Percentiles rank a stretch among this genome's conserved stretches.
These are phyloP conservation scores for Naematelia aurantialba DNA, from an alignment of 768 basidiomycete species.

Conservation along the genomic window DNA sequence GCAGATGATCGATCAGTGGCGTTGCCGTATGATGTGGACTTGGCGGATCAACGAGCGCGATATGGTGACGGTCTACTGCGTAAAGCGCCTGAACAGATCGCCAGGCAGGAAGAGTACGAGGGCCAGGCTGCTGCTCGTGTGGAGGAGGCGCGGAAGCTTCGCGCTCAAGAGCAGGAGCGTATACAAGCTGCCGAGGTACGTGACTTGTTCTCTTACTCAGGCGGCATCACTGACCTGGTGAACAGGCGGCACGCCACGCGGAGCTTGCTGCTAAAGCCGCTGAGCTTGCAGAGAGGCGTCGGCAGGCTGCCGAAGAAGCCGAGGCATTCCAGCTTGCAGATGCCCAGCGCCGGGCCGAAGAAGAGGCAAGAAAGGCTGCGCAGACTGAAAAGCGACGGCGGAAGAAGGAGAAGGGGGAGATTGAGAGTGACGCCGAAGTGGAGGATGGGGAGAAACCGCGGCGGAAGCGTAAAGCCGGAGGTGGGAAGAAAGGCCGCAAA, in stretches of 20 bases:
- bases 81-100: slow-evolving; percentile 73
- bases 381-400: slow-evolving; percentile 42
- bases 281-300: slow-evolving; percentile 73
- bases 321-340: slow-evolving; percentile 38
- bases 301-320: slow-evolving; percentile 53
- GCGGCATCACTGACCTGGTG: background rate
- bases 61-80: slow-evolving; percentile 85
- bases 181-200: slow-evolving; percentile 55
- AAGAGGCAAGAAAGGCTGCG: slow-evolving; percentile 57
- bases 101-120: slow-evolving; percentile 68
- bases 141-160: slow-evolving; percentile 68
- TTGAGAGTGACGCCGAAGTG: slow-evolving; percentile 76
- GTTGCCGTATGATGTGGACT: slow-evolving; percentile 77
- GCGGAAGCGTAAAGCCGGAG: slow-evolving; percentile 14
- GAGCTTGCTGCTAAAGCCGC: slow-evolving; percentile 66
- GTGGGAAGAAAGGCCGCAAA: slow-evolving; percentile 26
- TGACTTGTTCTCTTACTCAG: background rate
- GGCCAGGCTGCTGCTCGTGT: slow-evolving; percentile 66
- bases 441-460: slow-evolving; percentile 56
- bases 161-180: slow-evolving; percentile 74
- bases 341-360: slow-evolving; percentile 54
- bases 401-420: slow-evolving; percentile 67
- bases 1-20: slow-evolving; percentile 66
- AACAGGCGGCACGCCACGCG: slow-evolving; percentile 33
- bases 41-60: slow-evolving; percentile 82